These are phyloP conservation scores for Triangularia setosa DNA, from an alignment of 2,329 filamentous ascomycete genomes.

Conservation along the genomic window DNA sequence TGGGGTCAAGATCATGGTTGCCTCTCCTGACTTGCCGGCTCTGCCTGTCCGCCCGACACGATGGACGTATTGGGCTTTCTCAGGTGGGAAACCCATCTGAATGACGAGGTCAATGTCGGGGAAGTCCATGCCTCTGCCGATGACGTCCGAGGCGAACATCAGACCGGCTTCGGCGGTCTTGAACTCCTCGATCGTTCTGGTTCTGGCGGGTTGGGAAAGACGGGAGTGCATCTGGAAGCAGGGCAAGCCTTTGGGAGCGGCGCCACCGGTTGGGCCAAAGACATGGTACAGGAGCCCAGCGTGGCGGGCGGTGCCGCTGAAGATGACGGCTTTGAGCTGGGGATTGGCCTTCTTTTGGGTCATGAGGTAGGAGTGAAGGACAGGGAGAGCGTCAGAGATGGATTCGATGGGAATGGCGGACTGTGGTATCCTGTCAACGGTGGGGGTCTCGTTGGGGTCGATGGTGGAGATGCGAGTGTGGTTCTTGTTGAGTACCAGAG, in stretches of 20 bases:
- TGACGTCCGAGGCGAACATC: slow-evolving; percentile 66
- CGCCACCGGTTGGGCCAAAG: slow-evolving; percentile 33
- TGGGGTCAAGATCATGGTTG: slow-evolving; percentile 26
- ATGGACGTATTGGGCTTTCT: slow-evolving; percentile 58
- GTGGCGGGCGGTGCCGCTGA: slow-evolving; percentile 60
- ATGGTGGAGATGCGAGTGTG: slow-evolving; percentile 85
- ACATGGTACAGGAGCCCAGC: slow-evolving; percentile 49
- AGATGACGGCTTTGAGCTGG: slow-evolving; percentile 80
- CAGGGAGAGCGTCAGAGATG: slow-evolving; percentile 62
- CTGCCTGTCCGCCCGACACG: slow-evolving; percentile 47
- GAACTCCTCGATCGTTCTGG: slow-evolving; percentile 58
- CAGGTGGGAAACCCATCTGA: slow-evolving; percentile 51
- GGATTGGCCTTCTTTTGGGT: slow-evolving; percentile 39
- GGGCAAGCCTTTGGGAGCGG: slow-evolving; percentile 37
- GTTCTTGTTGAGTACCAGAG: slow-evolving; percentile 60
- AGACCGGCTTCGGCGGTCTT: slow-evolving; percentile 51
- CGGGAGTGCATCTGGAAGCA: slow-evolving; percentile 48
- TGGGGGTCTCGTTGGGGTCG: slow-evolving; percentile 67
- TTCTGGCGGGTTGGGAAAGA: slow-evolving; percentile 48
- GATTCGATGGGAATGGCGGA: slow-evolving; percentile 63
- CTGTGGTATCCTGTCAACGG: slow-evolving; percentile 73
- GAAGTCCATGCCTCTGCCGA: slow-evolving; percentile 66
- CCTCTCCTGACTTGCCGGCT: slow-evolving; percentile 27
- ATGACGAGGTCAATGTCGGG: slow-evolving; percentile 57
- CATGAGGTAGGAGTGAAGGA: slow-evolving; percentile 54